A percentile compares a stretch with the other conserved stretches of the same genome.
phyloP scores from a whole-genome alignment of 192 early-diverging fungal genomes.

The Chytriomyces confervae region DNA sequence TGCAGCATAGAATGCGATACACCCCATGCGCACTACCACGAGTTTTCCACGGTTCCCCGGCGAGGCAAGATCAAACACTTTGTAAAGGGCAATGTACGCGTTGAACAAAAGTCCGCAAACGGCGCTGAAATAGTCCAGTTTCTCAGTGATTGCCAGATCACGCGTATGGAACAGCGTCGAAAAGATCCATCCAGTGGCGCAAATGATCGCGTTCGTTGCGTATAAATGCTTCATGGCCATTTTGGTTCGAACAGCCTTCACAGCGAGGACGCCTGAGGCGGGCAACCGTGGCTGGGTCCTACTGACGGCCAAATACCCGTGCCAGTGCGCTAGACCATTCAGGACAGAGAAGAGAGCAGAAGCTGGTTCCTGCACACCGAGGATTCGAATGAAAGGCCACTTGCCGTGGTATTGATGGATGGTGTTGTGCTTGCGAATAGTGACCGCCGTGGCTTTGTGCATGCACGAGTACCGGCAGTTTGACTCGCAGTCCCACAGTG shows the following conservation, averaged over 20 bases:
- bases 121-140: conserved; percentile 92
- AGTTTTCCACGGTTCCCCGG: conserved; percentile 7
- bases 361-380: conserved; percentile 93
- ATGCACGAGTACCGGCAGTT: conserved; percentile 90
- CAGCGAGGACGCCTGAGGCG: too few relatives aligned
- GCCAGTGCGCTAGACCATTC: conserved; percentile 82
- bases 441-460: conserved; percentile 66
- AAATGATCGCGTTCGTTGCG: conserved; percentile 59
- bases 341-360: conserved; percentile 87
- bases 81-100: conserved; percentile 64
- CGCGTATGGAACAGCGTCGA: conserved; percentile 86
- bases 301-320: conserved; percentile 32
- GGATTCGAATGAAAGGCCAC: conserved; percentile 89
- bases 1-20: conserved; percentile 39
- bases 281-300: not conserved
- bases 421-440: conserved; percentile 41
- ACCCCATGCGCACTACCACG: not conserved
- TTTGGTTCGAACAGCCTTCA: not conserved
- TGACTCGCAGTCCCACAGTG: conserved; percentile 76
- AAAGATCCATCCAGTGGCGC: conserved; percentile 85
- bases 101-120: conserved; percentile 77
- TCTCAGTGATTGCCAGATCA: conserved; percentile 71
- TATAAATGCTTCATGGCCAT: conserved; percentile 39
- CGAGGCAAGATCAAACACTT: conserved; percentile 43
- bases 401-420: conserved; percentile 86